phyloP scores from a whole-genome alignment of 208 protist genomes.

The Leishmania tarentolae region DNA sequence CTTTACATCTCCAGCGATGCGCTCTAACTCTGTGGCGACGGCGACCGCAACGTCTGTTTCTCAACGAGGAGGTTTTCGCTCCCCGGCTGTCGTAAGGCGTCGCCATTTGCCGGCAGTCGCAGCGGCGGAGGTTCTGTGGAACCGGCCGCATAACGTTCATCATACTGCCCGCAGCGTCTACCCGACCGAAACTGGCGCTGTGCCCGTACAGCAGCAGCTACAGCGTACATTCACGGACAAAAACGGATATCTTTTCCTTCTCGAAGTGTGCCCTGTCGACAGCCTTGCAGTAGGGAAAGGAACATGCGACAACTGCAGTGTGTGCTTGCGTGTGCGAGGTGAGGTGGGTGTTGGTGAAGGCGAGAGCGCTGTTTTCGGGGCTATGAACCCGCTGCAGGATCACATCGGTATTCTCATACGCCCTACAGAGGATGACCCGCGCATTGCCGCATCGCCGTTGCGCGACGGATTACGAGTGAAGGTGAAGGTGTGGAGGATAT shows the following conservation, averaged over 20 bases:
- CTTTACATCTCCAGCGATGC: neutral
- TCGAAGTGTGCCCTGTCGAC: slow-evolving; percentile 23
- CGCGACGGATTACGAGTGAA: slow-evolving; percentile 5
- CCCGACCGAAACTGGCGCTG: neutral
- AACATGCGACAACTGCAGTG: neutral
- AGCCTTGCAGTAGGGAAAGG: neutral
- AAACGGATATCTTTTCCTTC: slow-evolving; percentile 24
- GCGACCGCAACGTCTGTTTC: neutral
- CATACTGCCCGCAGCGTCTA: neutral
- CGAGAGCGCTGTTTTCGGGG: slow-evolving; percentile 26
- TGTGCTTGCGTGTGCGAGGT: slow-evolving; percentile 22
- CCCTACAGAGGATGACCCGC: neutral
- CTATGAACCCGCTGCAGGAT: slow-evolving; percentile 12
- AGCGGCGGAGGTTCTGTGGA: neutral
- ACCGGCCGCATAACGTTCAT: neutral
- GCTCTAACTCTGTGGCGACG: neutral
- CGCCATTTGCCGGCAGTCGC: neutral
- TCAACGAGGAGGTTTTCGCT: neutral
- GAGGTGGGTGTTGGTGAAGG: slow-evolving; percentile 23
- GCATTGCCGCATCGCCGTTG: neutral
- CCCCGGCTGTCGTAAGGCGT: neutral
- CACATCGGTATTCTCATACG: slow-evolving; percentile 22
- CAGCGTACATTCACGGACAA: neutral
- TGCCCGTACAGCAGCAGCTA: slow-evolving; percentile 2
- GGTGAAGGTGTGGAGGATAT: slow-evolving; percentile 30